Base-by-base conservation (phyloP, 2,329 filamentous ascomycete genomes). In the Paecilomyces variotii region DNA sequence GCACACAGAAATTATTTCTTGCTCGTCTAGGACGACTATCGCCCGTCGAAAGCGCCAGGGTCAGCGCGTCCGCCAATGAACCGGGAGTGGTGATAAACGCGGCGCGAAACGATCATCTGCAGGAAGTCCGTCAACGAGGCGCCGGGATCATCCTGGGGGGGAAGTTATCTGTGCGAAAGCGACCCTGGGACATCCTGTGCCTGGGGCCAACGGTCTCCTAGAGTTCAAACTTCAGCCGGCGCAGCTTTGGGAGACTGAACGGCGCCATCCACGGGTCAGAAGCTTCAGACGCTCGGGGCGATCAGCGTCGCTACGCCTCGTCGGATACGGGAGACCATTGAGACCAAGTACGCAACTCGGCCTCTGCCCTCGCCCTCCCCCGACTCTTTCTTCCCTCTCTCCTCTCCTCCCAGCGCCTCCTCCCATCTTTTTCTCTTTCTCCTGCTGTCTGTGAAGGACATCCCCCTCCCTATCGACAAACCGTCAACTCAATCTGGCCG, bases 401-500 rank as follows among this genome's bases (percentile, higher is more conserved):
- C 35, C 57, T 57, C 55, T 54, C 50, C 50, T 28, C 25, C 50
- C 50, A 12, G 50, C 27, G 58, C 32, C 53, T 57, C 54, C 45
- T 60, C 53, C 60, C 58, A 57, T 58, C 58, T 55, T 61, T 57
- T 35, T 56, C 52, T 59, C 53, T 57, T 39, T 54, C 57, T 57
- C 54, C 58, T 56, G 55, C 64, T 56, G 62, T 59, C 59, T 45
- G 39, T 14, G n/a, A 45, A 45, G 39, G 39, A 45, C 51, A 56
- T 63, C 63, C 65, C 50, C 35, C 63, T 32, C 19, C 19, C 60
- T 61, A 56, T 49, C 60, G 54, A 57, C 62, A 63, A 63, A 67
- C 64, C 68, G 67, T 68, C 68, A 63, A 66, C 63, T 58, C 68
- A 63, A 68, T 68, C 72, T 75, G 73, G 73, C 72, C 73, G 73